Conservation (phyloP, 345 rosid species). For the Euclidium syriacum region DNA sequence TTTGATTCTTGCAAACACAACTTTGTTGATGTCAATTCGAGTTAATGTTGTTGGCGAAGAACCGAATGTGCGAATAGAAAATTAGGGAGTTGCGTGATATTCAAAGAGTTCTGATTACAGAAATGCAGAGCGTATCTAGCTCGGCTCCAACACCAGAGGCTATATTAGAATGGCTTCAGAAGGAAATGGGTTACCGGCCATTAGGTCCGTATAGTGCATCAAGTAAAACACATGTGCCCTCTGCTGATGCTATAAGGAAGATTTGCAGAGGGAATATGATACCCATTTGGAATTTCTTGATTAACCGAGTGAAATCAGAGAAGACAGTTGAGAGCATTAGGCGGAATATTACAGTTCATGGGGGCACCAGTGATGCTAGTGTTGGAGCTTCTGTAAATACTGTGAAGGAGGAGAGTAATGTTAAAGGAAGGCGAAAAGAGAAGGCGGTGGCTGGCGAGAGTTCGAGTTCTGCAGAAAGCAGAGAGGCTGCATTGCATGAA, state of each 20-base stretch:
- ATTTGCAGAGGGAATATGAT: constrained; percentile 83
- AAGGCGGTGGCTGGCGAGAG: constrained; percentile 33
- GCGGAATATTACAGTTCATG: constrained; percentile 72
- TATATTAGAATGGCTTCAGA: constrained; percentile 73
- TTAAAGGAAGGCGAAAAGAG: constrained; percentile 55
- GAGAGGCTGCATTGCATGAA: constrained; percentile 67
- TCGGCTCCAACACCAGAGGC: constrained; percentile 60
- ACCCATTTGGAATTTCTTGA: constrained; percentile 60
- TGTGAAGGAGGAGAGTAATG: constrained; percentile 51
- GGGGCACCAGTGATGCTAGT: constrained; percentile 34
- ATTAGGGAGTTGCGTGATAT: neutral
- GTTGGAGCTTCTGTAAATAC: constrained; percentile 28
- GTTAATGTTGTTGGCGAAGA: neutral
- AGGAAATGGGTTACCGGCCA: constrained; percentile 81
- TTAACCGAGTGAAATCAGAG: constrained; percentile 69
- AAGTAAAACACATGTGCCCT: constrained; percentile 53
- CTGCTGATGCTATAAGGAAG: constrained; percentile 56
- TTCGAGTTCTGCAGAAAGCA: constrained; percentile 41
- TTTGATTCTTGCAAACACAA: neutral
- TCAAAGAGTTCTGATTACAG: neutral
- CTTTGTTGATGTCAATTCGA: neutral
- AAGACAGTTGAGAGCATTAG: constrained; percentile 67
- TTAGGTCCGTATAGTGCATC: constrained; percentile 55
- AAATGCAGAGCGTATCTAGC: constrained; percentile 40
- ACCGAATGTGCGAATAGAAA: neutral